These are phyloP conservation scores for Capillidium rhysosporum DNA, from an alignment of 371 early-diverging fungal genomes.

Conservation along the genomic window DNA sequence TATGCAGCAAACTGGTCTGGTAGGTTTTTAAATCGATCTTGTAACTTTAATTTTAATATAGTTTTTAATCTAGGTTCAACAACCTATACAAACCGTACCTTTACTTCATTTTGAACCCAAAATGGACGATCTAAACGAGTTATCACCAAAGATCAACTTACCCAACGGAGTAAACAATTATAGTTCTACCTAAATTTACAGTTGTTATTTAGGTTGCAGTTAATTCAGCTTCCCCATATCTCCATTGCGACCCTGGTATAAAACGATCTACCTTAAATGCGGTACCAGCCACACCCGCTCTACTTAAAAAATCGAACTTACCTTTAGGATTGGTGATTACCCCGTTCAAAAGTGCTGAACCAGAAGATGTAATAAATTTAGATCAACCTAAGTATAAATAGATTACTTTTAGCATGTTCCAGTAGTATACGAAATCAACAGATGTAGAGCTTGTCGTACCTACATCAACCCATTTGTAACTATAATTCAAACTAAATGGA, in stretches of 20 bases:
- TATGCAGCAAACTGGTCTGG: background rate
- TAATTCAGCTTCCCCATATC: constrained; percentile 33
- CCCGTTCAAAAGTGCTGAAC: constrained; percentile 45
- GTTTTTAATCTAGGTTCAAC: constrained; percentile 6
- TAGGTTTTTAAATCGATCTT: background rate
- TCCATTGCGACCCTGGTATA: constrained; percentile 53
- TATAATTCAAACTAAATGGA: constrained; percentile 86
- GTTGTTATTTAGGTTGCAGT: constrained; percentile 26
- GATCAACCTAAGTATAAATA: constrained; percentile 4
- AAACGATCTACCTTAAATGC: constrained; percentile 78
- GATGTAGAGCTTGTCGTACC: constrained; percentile 86
- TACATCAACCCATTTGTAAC: constrained; percentile 91
- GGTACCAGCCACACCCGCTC: constrained; percentile 55
- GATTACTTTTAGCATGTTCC: constrained; percentile 38
- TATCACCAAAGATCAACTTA: constrained; percentile 28
- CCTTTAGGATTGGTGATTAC: constrained; percentile 78
- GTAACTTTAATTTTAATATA: background rate
- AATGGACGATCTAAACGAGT: constrained; percentile 26
- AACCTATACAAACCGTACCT: constrained; percentile 17
- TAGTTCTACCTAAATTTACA: background rate
- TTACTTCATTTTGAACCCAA: constrained; percentile 31
- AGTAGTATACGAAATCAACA: constrained; percentile 71
- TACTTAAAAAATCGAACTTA: constrained; percentile 63
- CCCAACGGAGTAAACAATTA: constrained; percentile 26
- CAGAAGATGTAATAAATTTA: constrained; percentile 21